Evolutionary conservation across 2,329 filamentous ascomycete genomes (phyloP), one percentile per base, ranked within the genome.

Genomic region (Alternaria viburni): DNA sequence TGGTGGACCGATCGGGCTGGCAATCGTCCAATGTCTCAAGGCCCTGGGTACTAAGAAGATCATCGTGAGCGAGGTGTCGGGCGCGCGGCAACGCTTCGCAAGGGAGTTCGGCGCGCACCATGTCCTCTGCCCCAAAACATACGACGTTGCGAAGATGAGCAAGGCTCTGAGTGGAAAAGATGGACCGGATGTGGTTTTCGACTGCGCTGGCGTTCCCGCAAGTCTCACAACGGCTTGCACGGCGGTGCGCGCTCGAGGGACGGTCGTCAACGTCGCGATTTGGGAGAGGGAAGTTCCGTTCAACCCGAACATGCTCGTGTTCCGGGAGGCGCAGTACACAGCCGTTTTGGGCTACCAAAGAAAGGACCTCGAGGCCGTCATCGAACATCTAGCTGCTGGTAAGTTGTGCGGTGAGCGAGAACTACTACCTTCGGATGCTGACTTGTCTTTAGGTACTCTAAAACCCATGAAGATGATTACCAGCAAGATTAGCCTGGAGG

Each of bases 251-350:
- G 81, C 83, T 0, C 81, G 85, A 36, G 89, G 88, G 0, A 86
- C 86, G 0, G 82, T 91, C 0, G 83, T 90, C 3, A 90, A 90
- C 64, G 83, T 90, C n/a, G 87, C 88, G 0, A 86, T 90, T 4
- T 90, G 87, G 87, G 87, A 89, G 70, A 86, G 83, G 57, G 79
- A 80, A 7, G 81, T 88, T 5, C 81, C 82, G 0, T 84, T 89
- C 55, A 79, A 85, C 30, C 83, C 86, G 1, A 88, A 87, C 66
- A 82, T 84, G 68, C 68, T 88, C 28, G 82, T 87, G 6, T 84
- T 85, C 56, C 81, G 81, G 7, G 86, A 89, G 72, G 83, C 85
- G 30, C 83, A 79, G 36, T 87, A 86, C 69, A 79, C 83, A 8
- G 84, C 84, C 23, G 81, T 83, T 5, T 70, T 86, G 12, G 81